Conservation (phyloP, 768 basidiomycete genomes). For the Lentinula detonsa region DNA sequence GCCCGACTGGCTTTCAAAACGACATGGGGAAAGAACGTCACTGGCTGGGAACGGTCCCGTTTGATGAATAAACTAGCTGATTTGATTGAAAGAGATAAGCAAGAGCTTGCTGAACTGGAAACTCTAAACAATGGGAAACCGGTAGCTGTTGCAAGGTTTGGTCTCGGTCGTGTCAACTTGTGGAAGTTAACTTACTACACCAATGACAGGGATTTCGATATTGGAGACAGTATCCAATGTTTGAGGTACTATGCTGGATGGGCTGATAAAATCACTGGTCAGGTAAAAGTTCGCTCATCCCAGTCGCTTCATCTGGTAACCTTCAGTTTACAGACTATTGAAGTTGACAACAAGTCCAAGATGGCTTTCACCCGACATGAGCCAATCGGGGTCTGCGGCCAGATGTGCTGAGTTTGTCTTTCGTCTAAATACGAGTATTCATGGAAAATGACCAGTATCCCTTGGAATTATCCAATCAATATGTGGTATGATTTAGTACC, state of each 20-base stretch:
- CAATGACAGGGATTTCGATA: slow-evolving; percentile 63
- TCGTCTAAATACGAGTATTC: background rate
- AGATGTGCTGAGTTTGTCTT: slow-evolving; percentile 38
- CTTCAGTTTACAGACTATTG: slow-evolving; percentile 50
- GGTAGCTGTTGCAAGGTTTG: slow-evolving; percentile 42
- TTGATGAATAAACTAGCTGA: slow-evolving; percentile 84
- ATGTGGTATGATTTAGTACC: slow-evolving; percentile 57
- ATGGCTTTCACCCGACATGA: slow-evolving; percentile 84
- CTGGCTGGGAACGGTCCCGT: slow-evolving; percentile 76
- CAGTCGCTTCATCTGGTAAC: background rate
- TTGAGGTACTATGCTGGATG: slow-evolving; percentile 92
- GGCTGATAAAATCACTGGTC: slow-evolving; percentile 91
- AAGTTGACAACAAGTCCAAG: slow-evolving; percentile 75
- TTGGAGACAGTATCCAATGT: slow-evolving; percentile 72
- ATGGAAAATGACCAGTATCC: slow-evolving; percentile 36
- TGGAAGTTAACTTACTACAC: slow-evolving; percentile 3
- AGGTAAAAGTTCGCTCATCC: slow-evolving; percentile 35
- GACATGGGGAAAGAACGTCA: slow-evolving; percentile 85
- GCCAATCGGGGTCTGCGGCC: slow-evolving; percentile 91
- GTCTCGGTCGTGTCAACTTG: background rate
- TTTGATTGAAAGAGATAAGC: slow-evolving; percentile 78
- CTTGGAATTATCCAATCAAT: slow-evolving; percentile 90
- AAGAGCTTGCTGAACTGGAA: slow-evolving; percentile 82
- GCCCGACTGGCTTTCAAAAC: slow-evolving; percentile 80
- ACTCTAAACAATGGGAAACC: slow-evolving; percentile 90